Evolutionary conservation across 148 eudicot species (phyloP).

Genomic region (Talinum fruticosum): DNA sequence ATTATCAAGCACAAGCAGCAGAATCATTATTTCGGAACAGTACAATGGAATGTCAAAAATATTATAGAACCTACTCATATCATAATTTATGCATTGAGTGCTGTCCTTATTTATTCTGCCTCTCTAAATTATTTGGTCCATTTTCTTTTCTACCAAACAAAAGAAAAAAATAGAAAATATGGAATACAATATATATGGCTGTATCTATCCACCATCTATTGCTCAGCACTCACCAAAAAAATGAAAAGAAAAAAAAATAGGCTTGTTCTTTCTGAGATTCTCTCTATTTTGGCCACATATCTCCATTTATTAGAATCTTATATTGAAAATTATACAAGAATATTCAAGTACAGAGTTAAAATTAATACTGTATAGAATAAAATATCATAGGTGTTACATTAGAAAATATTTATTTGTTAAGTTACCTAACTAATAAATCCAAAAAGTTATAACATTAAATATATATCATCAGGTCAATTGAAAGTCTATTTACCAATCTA

Average conservation of each 20-base stretch:
- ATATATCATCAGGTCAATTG: too few species aligned
- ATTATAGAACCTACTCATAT: neutral
- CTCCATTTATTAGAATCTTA: neutral
- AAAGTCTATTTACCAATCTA: too few species aligned
- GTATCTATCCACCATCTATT: neutral
- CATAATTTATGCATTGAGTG: neutral
- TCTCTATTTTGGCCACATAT: neutral
- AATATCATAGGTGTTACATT: too few species aligned
- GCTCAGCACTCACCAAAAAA: neutral
- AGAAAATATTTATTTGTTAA: too few species aligned
- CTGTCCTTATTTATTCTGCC: conserved; percentile 7
- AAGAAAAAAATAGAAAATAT: neutral
- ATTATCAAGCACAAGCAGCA: neutral
- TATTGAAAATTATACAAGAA: neutral
- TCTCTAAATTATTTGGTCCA: neutral
- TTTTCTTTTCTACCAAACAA: neutral
- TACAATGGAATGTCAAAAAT: conserved; percentile 6
- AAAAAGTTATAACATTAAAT: too few species aligned
- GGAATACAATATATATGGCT: too few species aligned
- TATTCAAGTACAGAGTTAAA: too few species aligned
- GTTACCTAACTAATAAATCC: too few species aligned
- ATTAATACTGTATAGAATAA: too few species aligned
- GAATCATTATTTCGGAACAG: neutral
- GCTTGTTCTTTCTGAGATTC: neutral
- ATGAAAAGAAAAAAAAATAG: too few species aligned